Conservation (phyloP, 2,329 filamentous ascomycete species). For the Helminthosporium solani region DNA sequence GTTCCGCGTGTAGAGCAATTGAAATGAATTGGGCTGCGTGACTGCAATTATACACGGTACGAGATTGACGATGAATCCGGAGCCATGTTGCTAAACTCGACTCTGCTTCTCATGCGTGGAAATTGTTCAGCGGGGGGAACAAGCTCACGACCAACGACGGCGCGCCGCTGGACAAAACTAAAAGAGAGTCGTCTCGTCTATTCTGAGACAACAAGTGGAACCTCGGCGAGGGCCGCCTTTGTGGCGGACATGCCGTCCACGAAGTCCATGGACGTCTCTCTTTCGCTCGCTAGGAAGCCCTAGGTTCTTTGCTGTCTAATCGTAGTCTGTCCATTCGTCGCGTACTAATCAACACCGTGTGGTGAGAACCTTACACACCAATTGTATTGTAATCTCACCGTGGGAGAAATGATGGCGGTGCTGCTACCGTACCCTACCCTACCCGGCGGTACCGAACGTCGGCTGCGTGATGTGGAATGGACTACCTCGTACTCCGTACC, state of each 20-base stretch:
- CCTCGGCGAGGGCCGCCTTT: constrained; percentile 29
- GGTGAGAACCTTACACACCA: neutral
- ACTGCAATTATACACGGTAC: neutral
- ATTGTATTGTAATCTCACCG: no score
- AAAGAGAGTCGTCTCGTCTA: constrained; percentile 24
- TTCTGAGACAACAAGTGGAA: constrained; percentile 36
- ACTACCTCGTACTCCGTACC: no score
- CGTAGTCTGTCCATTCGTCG: neutral
- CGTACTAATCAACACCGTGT: neutral
- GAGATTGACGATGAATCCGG: no score
- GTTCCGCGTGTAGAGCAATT: neutral
- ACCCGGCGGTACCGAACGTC: no score
- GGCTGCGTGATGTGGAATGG: no score
- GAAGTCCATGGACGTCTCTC: no score
- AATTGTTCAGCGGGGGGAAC: neutral
- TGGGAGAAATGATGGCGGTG: no score
- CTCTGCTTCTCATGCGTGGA: constrained; percentile 13
- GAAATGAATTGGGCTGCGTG: neutral
- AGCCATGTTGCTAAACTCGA: no score
- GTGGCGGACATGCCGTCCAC: constrained; percentile 8
- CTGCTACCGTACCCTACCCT: no score
- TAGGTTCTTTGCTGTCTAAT: neutral
- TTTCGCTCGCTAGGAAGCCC: constrained; percentile 1
- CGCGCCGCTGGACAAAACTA: neutral
- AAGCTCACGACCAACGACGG: constrained; percentile 1